Base-by-base conservation (phyloP, 352 stramenopile species). In the Globisporangium abappressorium region DNA sequence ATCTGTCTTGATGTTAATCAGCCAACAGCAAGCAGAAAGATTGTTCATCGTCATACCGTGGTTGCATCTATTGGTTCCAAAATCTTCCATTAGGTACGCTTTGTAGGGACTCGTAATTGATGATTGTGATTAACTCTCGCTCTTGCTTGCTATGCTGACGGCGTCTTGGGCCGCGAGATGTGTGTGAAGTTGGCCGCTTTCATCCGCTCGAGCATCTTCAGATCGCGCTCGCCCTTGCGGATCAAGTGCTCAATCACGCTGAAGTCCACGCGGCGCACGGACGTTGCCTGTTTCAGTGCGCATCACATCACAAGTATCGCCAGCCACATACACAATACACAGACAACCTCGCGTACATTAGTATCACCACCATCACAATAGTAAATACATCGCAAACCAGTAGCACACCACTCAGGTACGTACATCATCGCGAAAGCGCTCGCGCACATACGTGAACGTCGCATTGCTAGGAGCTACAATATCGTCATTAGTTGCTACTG, bases 171-270 rank as follows among this genome's bases (percentile, higher is more conserved):
- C 2, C 58, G 75, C 33, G 69, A 69, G 0, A 92, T 73, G 43
- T 60, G 75, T 5, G 77, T 65, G 64, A 90, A 90, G 56, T 85
- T 76, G 11, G 79, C 87, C 9, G 68, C 77, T 65, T 92, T 93
- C 72, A 91, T 89, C 41, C 65, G 71, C 60, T 82, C 71, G 49
- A 94, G 75, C 79, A 92, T 87, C 77, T 94, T 92, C 47, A 95
- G 71, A 60, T 95, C 85, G 18, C 86, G 83, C 67, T 95, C 80
- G 3, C 87, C 87, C 59, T 95, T 95, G 72, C 87, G 87, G 65
- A 95, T 70, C 75, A 95, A 78, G 56, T 94, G 84, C 79, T 95
- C 87, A 64, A 95, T 94, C 67, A 91, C 74, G 9, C 77, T 72
- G 70, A 95, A 95, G 73, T 94, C 82, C 68, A 80, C 90, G 43